These are phyloP conservation scores for Tolypocladium tundrense DNA, from an alignment of 2,329 filamentous ascomycete species.

Conservation along the genomic window DNA sequence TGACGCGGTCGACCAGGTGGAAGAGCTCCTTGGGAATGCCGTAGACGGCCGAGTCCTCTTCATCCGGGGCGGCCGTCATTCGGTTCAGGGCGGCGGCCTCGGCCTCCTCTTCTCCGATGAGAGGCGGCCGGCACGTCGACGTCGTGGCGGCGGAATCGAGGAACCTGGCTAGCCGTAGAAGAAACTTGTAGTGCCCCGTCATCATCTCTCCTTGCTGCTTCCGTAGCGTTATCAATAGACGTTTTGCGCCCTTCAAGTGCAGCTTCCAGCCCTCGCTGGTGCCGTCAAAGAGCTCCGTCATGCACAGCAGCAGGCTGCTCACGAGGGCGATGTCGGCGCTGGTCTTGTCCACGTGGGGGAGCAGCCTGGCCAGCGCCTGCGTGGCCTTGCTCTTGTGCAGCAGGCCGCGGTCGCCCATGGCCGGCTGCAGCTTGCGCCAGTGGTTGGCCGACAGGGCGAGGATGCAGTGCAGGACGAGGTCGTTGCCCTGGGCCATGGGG, in stretches of 20 bases:
- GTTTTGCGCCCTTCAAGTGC: conserved; percentile 30
- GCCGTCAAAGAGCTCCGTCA: conserved; percentile 32
- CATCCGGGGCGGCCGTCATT: conserved; percentile 14
- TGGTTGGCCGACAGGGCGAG: conserved; percentile 22
- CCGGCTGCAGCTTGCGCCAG: conserved; percentile 22
- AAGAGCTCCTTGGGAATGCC: conserved; percentile 25
- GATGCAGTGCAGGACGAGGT: conserved; percentile 21
- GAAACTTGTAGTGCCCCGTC: conserved; percentile 29
- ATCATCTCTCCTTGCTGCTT: conserved; percentile 18
- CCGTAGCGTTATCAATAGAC: conserved; percentile 21
- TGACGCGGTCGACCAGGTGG: conserved; percentile 21
- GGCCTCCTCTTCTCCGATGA: conserved; percentile 21
- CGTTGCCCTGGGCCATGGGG: conserved; percentile 21
- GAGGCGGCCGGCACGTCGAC: conserved; percentile 21
- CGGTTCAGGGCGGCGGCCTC: conserved; percentile 16
- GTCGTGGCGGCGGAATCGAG: conserved; percentile 23
- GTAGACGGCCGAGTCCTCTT: conserved; percentile 23
- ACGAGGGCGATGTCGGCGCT: conserved; percentile 25
- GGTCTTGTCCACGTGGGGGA: conserved; percentile 21
- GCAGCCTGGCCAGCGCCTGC: conserved; percentile 17
- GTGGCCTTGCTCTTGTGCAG: conserved; percentile 21
- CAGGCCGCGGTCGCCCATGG: conserved; percentile 17
- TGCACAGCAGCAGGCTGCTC: conserved; percentile 28
- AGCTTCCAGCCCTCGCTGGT: conserved; percentile 30
- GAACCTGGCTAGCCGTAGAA: conserved; percentile 19